Conservation (phyloP, 805 yeast genomes). For the Saturnispora saitoi region DNA sequence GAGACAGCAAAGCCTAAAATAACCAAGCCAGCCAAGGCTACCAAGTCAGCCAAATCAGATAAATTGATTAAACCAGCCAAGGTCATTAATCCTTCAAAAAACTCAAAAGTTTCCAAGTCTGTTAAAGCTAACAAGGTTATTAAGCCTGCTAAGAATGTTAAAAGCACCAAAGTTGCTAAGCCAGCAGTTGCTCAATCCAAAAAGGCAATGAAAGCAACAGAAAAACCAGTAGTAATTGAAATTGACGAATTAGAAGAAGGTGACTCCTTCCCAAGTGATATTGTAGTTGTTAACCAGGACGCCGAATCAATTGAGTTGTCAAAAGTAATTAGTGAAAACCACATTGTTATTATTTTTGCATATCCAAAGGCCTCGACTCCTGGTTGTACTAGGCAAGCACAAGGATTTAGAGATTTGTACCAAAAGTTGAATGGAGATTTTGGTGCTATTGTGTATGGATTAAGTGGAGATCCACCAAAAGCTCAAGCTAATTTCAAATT, state of each 20-base stretch:
- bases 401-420: constrained; percentile 71
- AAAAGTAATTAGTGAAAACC: constrained; percentile 24
- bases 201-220: background rate
- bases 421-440: constrained; percentile 35
- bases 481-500: constrained; percentile 69
- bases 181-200: background rate
- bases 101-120: background rate
- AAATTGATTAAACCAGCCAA: background rate
- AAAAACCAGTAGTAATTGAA: background rate
- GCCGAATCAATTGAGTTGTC: constrained; percentile 19
- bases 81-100: background rate
- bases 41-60: background rate
- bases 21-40: background rate
- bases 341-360: constrained; percentile 52
- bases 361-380: constrained; percentile 93
- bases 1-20: background rate
- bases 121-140: background rate
- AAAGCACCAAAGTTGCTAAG: background rate
- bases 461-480: constrained; percentile 73
- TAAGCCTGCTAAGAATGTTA: background rate
- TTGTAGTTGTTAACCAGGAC: constrained; percentile 44
- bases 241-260: constrained; percentile 12
- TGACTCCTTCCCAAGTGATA: constrained; percentile 10
- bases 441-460: constrained; percentile 61
- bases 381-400: constrained; percentile 93